Percentiles rank a stretch among this genome's conserved stretches.
Evolutionary conservation across 2,329 filamentous ascomycete genomes (phyloP).

Genomic region (Xylariaceae sp.): DNA sequence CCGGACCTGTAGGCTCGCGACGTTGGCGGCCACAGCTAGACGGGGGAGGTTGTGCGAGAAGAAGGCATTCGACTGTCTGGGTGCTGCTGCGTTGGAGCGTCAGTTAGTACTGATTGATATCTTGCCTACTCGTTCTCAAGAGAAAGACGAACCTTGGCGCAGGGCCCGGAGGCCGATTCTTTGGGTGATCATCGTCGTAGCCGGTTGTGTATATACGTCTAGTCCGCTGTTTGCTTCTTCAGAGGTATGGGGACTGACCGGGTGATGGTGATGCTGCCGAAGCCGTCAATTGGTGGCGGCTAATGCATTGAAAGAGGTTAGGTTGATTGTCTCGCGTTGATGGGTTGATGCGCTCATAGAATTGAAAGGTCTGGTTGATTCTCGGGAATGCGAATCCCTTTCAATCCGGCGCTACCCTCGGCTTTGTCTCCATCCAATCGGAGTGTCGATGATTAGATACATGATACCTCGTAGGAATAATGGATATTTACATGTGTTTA

Average conservation of each 20-base stretch:
- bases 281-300: background rate
- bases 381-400: slow-evolving; percentile 11
- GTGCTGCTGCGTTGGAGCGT: slow-evolving; percentile 36
- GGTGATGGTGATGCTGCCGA: background rate
- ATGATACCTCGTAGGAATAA: too few species aligned
- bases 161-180: slow-evolving; percentile 61
- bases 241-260: background rate
- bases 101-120: too few species aligned
- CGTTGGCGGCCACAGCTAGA: slow-evolving; percentile 45
- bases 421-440: slow-evolving; percentile 23
- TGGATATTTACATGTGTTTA: too few species aligned
- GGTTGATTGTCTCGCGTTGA: background rate
- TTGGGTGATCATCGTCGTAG: slow-evolving; percentile 57
- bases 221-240: background rate
- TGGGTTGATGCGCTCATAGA: slow-evolving; percentile 35
- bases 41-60: slow-evolving; percentile 53
- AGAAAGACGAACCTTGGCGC: slow-evolving; percentile 54
- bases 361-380: slow-evolving; percentile 10
- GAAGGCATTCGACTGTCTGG: slow-evolving; percentile 49
- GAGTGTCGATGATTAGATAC: slow-evolving; percentile 3
- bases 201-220: too few species aligned
- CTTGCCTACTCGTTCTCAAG: background rate
- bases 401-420: slow-evolving; percentile 25
- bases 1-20: slow-evolving; percentile 51
- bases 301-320: background rate